Evolutionary conservation across 169 alveolate genomes (phyloP), one percentile per base, ranked within the genome.

Genomic region (Cryptosporidium tyzzeri): DNA sequence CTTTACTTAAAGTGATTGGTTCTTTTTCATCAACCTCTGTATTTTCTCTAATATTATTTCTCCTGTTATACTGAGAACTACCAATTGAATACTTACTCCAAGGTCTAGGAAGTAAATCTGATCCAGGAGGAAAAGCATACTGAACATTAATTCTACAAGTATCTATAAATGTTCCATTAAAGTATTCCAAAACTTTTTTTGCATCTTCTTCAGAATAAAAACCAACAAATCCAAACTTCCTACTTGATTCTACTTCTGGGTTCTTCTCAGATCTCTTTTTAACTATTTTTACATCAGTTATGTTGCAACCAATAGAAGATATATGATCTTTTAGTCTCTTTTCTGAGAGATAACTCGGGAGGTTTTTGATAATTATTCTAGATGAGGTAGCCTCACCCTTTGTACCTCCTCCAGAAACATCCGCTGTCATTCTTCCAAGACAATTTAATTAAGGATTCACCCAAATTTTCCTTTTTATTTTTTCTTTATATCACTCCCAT

Each of bases 191-290:
- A 53, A 96, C 96, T 73, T 91, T 86, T 16, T 86, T 92, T 18
- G 98, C 98, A 58, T 94, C 96, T 18, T 70, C 85, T 55, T 95
- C 96, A 29, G 92, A 92, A 21, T 91, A 89, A 84, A 95, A 96
- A 8, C 98, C 98, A 12, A 96, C 94, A 92, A 95, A 96, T 53
- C 97, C 96, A 71, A 96, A 93, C 68, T 94, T 92, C 68, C 98
- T 91, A 23, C 97, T 94, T 1, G 70, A 31, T 21, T 59, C 75
- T 0, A 35, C 41, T 6, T 35, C 44, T 7, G 59, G 21, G 23
- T 23, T 55, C 61, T 18, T 86, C 33, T 86, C 62, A 35, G 91
- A 85, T 68, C 80, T 85, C 58, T 93, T 93, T 45, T 91, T 86
- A 89, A 92, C 93, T 16, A 94, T 94, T 73, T 93, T 94, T 53